Percentiles rank a stretch among this genome's conserved stretches.
Conservation (phyloP, 1,284 basidiomycete genomes). For the Pholiota adiposa region DNA sequence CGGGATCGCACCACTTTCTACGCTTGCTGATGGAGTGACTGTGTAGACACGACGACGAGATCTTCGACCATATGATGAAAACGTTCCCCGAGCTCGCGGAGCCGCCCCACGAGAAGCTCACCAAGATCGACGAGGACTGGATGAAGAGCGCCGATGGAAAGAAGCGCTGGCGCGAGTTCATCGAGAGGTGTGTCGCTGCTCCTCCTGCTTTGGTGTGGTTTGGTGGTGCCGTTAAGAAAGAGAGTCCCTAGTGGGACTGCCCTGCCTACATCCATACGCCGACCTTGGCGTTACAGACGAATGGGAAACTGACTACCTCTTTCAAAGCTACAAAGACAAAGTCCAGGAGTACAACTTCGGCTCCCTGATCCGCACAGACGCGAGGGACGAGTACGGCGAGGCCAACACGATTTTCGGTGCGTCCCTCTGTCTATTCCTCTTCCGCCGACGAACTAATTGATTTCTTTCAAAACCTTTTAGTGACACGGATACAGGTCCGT, state of each 20-base stretch:
- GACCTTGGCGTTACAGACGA: neutral
- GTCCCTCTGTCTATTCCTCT: neutral
- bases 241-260: too few relatives aligned
- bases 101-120: constrained; percentile 67
- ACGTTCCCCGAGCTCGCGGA: constrained; percentile 86
- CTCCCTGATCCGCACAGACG: constrained; percentile 87
- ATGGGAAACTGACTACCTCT: neutral
- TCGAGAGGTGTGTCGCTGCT: constrained; percentile 65
- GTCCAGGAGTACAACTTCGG: constrained; percentile 98
- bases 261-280: too few relatives aligned
- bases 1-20: neutral
- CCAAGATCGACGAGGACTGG: constrained; percentile 87
- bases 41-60: constrained; percentile 90
- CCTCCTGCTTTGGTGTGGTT: neutral
- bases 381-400: constrained; percentile 86
- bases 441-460: neutral
- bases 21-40: too few relatives aligned
- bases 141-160: constrained; percentile 95
- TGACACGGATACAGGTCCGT: constrained; percentile 76
- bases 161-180: constrained; percentile 91
- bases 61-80: constrained; percentile 77
- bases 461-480: constrained; percentile 36
- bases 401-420: constrained; percentile 94
- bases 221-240: too few relatives aligned
- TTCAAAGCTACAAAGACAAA: constrained; percentile 77